A percentile compares a stretch with the other conserved stretches of the same genome.
Evolutionary conservation across 371 early-diverging fungal genomes (phyloP).

Genomic region (Syncephalastrum racemosum): DNA sequence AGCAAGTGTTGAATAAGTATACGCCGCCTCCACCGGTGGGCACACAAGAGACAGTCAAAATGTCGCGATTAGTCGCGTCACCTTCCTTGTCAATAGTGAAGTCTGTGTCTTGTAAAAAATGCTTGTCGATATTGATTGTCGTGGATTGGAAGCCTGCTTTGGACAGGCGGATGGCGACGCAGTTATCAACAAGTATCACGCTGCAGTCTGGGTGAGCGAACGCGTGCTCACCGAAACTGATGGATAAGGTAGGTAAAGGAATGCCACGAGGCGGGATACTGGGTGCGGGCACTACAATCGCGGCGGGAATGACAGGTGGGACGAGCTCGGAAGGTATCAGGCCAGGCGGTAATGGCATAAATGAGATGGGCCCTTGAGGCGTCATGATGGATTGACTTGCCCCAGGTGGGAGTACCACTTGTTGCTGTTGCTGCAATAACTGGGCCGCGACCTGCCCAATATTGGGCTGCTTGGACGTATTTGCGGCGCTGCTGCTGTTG

Average conservation of each 20-base stretch:
- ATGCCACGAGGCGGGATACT: conserved; percentile 37
- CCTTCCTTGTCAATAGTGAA: conserved; percentile 50
- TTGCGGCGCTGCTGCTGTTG: not conserved
- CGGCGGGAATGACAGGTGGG: conserved; percentile 3
- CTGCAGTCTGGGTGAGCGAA: conserved; percentile 64
- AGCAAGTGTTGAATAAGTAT: conserved; percentile 38
- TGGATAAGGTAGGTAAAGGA: conserved; percentile 59
- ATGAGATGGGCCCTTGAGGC: no score
- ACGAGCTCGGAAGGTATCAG: not conserved
- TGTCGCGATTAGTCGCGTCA: conserved; percentile 32
- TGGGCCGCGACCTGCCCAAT: conserved; percentile 17
- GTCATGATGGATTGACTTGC: not conserved
- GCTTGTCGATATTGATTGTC: conserved; percentile 50
- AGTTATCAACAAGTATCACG: conserved; percentile 50
- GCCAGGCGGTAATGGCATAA: not conserved
- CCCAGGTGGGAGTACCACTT: conserved; percentile 2
- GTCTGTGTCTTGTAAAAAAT: conserved; percentile 37
- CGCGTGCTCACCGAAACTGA: conserved; percentile 49
- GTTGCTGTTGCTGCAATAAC: conserved; percentile 21
- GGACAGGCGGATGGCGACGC: conserved; percentile 52
- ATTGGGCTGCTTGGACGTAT: not conserved
- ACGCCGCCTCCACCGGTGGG: conserved; percentile 33
- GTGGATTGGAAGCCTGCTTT: conserved; percentile 46
- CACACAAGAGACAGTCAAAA: conserved; percentile 46
- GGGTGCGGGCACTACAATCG: conserved; percentile 11